Conservation (phyloP, 2,329 filamentous ascomycete species). For the Curvularia spicifera region DNA sequence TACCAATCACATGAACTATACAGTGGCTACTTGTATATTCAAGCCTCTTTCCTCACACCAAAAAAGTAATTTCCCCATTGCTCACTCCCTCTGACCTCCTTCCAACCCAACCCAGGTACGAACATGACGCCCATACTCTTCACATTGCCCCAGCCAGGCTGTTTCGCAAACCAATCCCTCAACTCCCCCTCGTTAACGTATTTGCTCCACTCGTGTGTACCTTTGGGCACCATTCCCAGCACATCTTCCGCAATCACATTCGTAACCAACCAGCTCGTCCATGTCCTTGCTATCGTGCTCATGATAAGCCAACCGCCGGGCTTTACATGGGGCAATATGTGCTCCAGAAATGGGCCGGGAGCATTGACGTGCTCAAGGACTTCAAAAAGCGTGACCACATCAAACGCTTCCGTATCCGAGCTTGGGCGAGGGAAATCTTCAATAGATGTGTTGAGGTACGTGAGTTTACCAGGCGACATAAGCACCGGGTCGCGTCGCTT, state of each 20-base stretch:
- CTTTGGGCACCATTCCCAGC: conserved; percentile 83
- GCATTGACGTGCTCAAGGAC: conserved; percentile 90
- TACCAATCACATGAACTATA: conserved; percentile 1
- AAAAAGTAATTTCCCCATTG: conserved; percentile 96
- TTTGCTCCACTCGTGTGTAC: conserved; percentile 96
- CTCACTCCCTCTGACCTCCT: conserved; percentile 79
- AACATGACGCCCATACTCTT: conserved; percentile 83
- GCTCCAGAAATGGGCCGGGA: conserved; percentile 74
- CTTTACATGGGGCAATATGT: conserved; percentile 75
- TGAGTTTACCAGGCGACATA: conserved; percentile 61
- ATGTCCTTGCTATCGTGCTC: conserved; percentile 89
- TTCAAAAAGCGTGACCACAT: conserved; percentile 89
- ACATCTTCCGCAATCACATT: conserved; percentile 91
- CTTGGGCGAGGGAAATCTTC: conserved; percentile 64
- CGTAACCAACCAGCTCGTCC: conserved; percentile 88
- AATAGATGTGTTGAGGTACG: conserved; percentile 77
- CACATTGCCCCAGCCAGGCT: conserved; percentile 54
- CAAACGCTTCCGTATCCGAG: conserved; percentile 61
- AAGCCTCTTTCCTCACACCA: conserved; percentile 67
- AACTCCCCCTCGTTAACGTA: conserved; percentile 90
- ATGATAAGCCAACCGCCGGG: conserved; percentile 93
- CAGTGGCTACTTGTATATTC: background rate
- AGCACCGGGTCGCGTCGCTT: conserved; percentile 76
- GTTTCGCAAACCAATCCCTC: conserved; percentile 54
- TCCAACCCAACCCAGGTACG: conserved; percentile 90